phyloP scores from a whole-genome alignment of 495 filamentous ascomycete genomes.

The Rhizodiscina lignyota region DNA sequence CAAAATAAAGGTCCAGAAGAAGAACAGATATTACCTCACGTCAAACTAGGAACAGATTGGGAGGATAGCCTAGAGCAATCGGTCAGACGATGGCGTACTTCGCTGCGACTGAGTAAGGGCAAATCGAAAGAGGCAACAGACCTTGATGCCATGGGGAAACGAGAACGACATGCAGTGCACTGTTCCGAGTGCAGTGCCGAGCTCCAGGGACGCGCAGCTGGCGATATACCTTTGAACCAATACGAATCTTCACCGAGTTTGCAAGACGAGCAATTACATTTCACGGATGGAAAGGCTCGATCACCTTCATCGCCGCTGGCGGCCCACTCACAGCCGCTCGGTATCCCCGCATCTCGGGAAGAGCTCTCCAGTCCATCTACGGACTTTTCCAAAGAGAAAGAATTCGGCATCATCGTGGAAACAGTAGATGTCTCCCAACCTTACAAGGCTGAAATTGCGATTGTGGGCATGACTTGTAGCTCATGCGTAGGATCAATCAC shows the following conservation, averaged over 20 bases:
- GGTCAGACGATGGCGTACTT: conserved; percentile 7
- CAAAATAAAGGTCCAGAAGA: conserved; percentile 2
- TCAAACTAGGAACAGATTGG: conserved; percentile 7
- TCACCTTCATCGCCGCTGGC: not conserved
- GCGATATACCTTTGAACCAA: not conserved
- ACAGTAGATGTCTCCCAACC: not conserved
- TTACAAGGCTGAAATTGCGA: conserved; percentile 30
- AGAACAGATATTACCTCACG: not conserved
- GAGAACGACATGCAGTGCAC: conserved; percentile 10
- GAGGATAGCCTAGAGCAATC: conserved; percentile 12
- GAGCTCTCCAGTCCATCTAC: not conserved
- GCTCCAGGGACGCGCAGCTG: conserved; percentile 1
- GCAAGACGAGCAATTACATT: no score
- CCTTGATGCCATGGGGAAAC: conserved; percentile 6
- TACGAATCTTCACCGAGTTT: not conserved
- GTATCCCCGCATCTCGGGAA: no score
- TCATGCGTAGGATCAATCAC: conserved; percentile 41
- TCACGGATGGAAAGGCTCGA: not conserved
- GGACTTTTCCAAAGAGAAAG: not conserved
- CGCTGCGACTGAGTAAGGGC: not conserved
- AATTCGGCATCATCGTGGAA: not conserved
- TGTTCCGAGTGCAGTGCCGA: conserved; percentile 13
- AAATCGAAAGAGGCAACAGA: not conserved
- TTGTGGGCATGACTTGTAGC: conserved; percentile 51
- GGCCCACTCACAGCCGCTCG: not conserved